Evolutionary conservation across 345 rosid species (phyloP).

Genomic region (Pistacia atlantica): DNA sequence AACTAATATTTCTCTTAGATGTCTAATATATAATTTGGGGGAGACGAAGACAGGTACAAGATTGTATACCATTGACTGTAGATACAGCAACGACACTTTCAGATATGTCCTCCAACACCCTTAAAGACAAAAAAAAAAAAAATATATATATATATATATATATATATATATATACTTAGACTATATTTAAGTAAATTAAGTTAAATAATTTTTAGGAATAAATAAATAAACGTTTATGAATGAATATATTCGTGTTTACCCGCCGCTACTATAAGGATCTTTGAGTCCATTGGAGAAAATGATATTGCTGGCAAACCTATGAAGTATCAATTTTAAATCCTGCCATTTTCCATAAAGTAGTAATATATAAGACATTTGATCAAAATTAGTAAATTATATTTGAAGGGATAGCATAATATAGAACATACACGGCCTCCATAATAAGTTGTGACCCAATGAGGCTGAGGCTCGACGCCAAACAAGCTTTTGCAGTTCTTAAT

Average conservation of each 20-base stretch:
- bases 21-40: neutral
- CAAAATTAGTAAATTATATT: too few species aligned
- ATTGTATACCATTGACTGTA: constrained; percentile 35
- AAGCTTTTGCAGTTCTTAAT: constrained; percentile 37
- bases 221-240: neutral
- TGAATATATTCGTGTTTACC: constrained; percentile 32
- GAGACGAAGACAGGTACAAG: neutral
- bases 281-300: constrained; percentile 60
- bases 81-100: constrained; percentile 37
- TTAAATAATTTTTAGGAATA: too few species aligned
- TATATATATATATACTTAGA: neutral
- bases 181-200: neutral
- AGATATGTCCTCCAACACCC: constrained; percentile 49
- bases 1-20: neutral
- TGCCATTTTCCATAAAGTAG: constrained; percentile 11
- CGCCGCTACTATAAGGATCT: constrained; percentile 64
- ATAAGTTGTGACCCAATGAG: constrained; percentile 72
- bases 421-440: constrained; percentile 55
- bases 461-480: constrained; percentile 64
- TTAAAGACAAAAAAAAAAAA: constrained; percentile 7
- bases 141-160: too few species aligned
- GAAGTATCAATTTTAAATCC: constrained; percentile 50
- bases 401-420: too few species aligned
- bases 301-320: constrained; percentile 55
- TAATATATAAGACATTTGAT: neutral